Percentiles rank a stretch among this genome's conserved stretches.
Conservation (phyloP, 139 green algal species). For the Bryopsis sp. region DNA sequence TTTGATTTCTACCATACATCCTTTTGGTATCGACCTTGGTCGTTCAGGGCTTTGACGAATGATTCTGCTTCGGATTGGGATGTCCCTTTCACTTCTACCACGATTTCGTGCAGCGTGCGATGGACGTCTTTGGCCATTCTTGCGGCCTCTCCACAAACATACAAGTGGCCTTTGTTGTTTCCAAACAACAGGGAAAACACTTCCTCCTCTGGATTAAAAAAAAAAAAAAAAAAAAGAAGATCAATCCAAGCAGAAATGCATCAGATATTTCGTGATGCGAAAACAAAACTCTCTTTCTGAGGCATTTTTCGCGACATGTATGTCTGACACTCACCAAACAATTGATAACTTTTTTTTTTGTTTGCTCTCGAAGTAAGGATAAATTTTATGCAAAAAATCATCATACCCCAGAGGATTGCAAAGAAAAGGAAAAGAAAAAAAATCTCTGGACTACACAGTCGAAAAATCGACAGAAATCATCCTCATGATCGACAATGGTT, state of each 20-base stretch:
- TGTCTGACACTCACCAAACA: too few relatives aligned
- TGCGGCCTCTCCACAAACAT: conserved; percentile 95
- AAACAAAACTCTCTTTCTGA: conserved; percentile 19
- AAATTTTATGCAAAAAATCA: too few relatives aligned
- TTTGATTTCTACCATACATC: conserved; percentile 81
- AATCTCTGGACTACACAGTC: too few relatives aligned
- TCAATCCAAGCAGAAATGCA: too few relatives aligned
- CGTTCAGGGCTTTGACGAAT: conserved; percentile 58
- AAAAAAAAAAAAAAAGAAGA: background rate
- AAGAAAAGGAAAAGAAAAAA: too few relatives aligned
- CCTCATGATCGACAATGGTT: too few relatives aligned
- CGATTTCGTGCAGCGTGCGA: conserved; percentile 49
- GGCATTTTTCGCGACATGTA: conserved; percentile 1
- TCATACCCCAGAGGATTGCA: too few relatives aligned
- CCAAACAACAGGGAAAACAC: conserved; percentile 32
- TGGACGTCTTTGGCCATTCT: conserved; percentile 96
- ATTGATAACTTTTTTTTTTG: too few relatives aligned
- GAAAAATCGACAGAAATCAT: too few relatives aligned
- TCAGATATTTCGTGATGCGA: too few relatives aligned
- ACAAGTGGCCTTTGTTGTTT: conserved; percentile 51
- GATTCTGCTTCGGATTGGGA: conserved; percentile 53
- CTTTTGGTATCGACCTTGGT: conserved; percentile 67
- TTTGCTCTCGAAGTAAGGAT: too few relatives aligned
- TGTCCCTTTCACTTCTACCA: conserved; percentile 29
- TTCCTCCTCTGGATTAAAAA: conserved; percentile 9